A percentile compares a stretch with the other conserved stretches of the same genome.
Conservation (phyloP, 495 filamentous ascomycete species). For the Viridothelium virens region DNA sequence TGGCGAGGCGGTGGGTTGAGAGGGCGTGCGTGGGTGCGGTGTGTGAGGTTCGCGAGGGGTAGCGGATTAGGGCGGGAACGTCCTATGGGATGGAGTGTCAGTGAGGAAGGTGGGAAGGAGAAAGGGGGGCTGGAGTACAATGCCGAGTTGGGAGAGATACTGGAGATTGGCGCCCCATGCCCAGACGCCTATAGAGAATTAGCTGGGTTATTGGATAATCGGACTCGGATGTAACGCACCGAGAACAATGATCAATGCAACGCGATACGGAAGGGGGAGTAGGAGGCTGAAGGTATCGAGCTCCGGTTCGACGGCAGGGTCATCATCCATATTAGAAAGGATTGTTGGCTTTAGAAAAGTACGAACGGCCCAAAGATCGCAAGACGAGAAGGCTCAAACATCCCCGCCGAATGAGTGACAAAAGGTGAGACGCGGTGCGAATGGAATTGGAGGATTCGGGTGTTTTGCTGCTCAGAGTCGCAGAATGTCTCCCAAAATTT, state of each 20-base stretch:
- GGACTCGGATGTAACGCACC: slow-evolving; percentile 44
- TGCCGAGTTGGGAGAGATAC: slow-evolving; percentile 61
- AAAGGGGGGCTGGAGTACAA: slow-evolving; percentile 41
- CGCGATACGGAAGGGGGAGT: slow-evolving; percentile 78
- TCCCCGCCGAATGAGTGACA: slow-evolving; percentile 1
- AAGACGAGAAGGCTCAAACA: not conserved
- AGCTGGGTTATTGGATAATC: not conserved
- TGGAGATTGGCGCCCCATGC: slow-evolving; percentile 85
- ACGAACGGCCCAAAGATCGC: not conserved
- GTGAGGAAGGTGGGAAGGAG: not conserved
- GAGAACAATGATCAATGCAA: slow-evolving; percentile 69
- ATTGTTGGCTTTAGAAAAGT: not conserved
- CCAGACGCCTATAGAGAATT: slow-evolving; percentile 60
- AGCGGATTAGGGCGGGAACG: slow-evolving; percentile 69
- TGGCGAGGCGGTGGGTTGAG: slow-evolving; percentile 75
- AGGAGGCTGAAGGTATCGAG: slow-evolving; percentile 78
- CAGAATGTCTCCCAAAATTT: not conserved
- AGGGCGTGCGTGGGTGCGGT: slow-evolving; percentile 56
- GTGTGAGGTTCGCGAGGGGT: slow-evolving; percentile 58
- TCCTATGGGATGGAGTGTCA: slow-evolving; percentile 46
- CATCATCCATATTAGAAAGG: slow-evolving; percentile 54
- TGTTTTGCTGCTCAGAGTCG: not conserved
- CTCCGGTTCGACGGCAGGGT: slow-evolving; percentile 68
- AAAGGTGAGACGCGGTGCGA: slow-evolving; percentile 1
- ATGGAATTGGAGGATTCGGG: not conserved